These are phyloP conservation scores for Candolleomyces efflorescens DNA, from an alignment of 768 basidiomycete genomes.

Conservation along the genomic window DNA sequence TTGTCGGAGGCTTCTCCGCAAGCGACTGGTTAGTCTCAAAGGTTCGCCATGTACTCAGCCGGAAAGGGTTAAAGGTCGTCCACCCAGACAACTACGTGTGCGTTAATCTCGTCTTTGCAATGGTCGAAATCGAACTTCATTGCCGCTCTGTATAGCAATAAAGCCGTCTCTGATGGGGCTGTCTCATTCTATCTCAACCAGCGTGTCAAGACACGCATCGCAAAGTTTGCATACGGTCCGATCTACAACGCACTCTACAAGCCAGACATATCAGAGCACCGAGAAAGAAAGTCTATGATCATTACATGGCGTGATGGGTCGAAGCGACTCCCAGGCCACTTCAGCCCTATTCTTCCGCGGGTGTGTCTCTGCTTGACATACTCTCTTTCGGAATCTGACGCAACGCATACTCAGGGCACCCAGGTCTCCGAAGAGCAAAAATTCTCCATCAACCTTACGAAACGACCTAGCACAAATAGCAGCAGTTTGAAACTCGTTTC, in stretches of 20 bases:
- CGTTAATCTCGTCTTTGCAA: background rate
- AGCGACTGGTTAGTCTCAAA: constrained; percentile 44
- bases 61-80: constrained; percentile 30
- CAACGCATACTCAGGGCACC: too few relatives aligned
- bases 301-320: background rate
- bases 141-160: constrained; percentile 15
- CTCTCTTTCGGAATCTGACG: too few relatives aligned
- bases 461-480: background rate
- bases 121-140: too few relatives aligned
- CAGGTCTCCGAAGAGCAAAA: background rate
- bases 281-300: background rate
- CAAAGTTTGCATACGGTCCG: background rate
- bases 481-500: too few relatives aligned
- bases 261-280: constrained; percentile 7
- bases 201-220: background rate
- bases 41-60: constrained; percentile 30
- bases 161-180: constrained; percentile 21
- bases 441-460: background rate
- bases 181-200: constrained; percentile 13
- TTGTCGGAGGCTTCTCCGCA: constrained; percentile 52
- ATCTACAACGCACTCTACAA: constrained; percentile 5
- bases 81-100: constrained; percentile 49
- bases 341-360: background rate
- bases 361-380: too few relatives aligned
- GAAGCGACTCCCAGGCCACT: background rate